Evolutionary conservation across 208 protist species (phyloP), one percentile per base, ranked within the genome.

Genomic region (Porcisia hertigi): DNA sequence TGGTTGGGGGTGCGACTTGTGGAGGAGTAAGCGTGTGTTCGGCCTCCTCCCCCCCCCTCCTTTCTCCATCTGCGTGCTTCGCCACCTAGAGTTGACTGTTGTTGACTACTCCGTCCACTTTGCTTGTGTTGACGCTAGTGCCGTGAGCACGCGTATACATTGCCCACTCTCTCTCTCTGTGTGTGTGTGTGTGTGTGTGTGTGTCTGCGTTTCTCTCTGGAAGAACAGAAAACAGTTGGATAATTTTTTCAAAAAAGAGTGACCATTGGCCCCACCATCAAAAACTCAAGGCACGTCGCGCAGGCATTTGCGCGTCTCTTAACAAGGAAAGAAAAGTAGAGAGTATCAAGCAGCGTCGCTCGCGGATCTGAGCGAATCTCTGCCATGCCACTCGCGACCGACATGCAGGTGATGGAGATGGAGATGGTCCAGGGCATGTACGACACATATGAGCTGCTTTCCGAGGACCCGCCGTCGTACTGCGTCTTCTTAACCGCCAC

Each of bases 381-480:
- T 47, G 69, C 18, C 39, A 96, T 96, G 92, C 88, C 92, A 7
- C 54, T 59, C 9, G 75, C 88, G 14, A 96, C 88, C 2, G 91
- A 96, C 16, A 88, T 91, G 85, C 93, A 97, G 79, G 66, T 87
- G 86, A 97, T 97, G 93, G 93, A 97, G 80, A 94, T 96, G 86
- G 93, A 97, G 59, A 96, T 96, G 91, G 90, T 97, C 80, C 78
- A 95, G 77, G 86, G 90, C 20, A 97, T 97, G 93, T 97, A 97
- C 81, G 93, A 97, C 79, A 89, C 89, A 18, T 97, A 86, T 80
- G 83, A 85, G 73, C 81, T 92, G 45, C 55, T 87, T 79, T 89
- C 86, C 63, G 57, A 73, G 30, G 93, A 94, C 73, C 91, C 93
- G 30, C 93, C 93, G 1, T 90, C 79, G 55, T 97, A 95, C 83